Base-by-base conservation (phyloP, 225 moss, liverwort and hornwort genomes). In the Polytrichum formosum region DNA sequence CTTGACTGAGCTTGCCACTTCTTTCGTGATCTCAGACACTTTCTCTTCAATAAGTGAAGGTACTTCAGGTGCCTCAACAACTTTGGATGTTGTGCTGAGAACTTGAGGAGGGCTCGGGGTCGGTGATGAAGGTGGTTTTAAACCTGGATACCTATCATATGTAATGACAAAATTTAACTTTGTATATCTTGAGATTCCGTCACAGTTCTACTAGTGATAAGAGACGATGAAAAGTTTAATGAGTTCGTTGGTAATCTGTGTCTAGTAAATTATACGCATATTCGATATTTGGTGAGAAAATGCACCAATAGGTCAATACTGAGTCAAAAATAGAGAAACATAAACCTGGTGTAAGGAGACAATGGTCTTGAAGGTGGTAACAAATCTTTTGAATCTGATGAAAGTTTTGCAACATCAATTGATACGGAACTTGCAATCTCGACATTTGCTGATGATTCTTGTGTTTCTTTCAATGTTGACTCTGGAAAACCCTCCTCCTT, bases 71-170 rank as follows among this genome's bases (percentile, higher is more conserved):
- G 73, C 6, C 46, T 53, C 53, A 29, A 27, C 53, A 54, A 27
- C 19, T 46, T 37, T 65, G 31, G 68, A 26, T 18, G 63, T 21
- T 30, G 31, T 62, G 29, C 46, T 63, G 27, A 28, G 23, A 26
- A 26, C 62, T 26, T 63, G 62, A 16, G 62, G 62, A 63, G 62
- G 62, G 17, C 23, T 16, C 10, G 62, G 62, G 62, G 26, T 63
- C 21, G 82, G 80, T 16, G 86, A 77, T 17, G 73, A 22, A 6
- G 82, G 77, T 26, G 80, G 86, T 54, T 86, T 82, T 23, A 77
- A 27, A 22, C 64, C 79, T 60, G 79, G 65, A 23, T 77, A 86
- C 33, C 85, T 86, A 77, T 74, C 68, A 6, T 6, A 28, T 65
- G 5, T 19, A 9, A 4, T 46, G 46, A 4, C 16, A 13, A 46